Conservation (phyloP, 116 monocot species). For the Posidonia oceanica region DNA sequence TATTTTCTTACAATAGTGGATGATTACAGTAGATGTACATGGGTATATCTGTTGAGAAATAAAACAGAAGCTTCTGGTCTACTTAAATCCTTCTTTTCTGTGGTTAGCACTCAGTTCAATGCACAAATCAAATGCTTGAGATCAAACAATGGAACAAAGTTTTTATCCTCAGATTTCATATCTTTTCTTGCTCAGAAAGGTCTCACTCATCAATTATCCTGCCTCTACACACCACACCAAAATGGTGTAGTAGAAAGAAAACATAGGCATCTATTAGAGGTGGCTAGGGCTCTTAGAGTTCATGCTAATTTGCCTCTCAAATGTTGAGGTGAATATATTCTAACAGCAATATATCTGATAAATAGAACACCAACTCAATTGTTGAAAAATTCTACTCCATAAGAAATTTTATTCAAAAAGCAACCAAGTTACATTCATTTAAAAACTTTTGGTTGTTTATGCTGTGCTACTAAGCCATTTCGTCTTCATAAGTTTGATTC, state of each 20-base stretch:
- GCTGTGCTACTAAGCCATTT: neutral
- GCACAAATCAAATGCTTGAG: too few relatives aligned
- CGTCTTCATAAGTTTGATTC: neutral
- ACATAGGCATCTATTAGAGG: too few relatives aligned
- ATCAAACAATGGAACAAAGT: too few relatives aligned
- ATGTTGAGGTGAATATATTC: neutral
- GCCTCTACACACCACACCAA: constrained; percentile 1
- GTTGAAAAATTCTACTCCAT: neutral
- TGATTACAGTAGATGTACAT: too few relatives aligned
- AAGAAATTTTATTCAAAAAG: neutral
- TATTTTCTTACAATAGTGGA: constrained; percentile 6
- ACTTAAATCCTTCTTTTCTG: too few relatives aligned
- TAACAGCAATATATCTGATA: neutral
- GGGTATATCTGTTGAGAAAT: too few relatives aligned
- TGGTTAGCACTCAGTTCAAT: too few relatives aligned
- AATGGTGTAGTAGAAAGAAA: constrained; percentile 6
- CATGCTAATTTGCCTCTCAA: neutral
- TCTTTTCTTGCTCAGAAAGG: too few relatives aligned
- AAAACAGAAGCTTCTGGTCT: too few relatives aligned
- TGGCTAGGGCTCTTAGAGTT: neutral
- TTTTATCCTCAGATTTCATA: too few relatives aligned
- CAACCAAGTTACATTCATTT: neutral
- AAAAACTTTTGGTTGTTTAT: neutral
- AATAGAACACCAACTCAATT: neutral
- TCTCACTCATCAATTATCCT: neutral